These are phyloP conservation scores for Aureobasidium musti DNA, from an alignment of 2,329 filamentous ascomycete genomes.

Conservation along the genomic window DNA sequence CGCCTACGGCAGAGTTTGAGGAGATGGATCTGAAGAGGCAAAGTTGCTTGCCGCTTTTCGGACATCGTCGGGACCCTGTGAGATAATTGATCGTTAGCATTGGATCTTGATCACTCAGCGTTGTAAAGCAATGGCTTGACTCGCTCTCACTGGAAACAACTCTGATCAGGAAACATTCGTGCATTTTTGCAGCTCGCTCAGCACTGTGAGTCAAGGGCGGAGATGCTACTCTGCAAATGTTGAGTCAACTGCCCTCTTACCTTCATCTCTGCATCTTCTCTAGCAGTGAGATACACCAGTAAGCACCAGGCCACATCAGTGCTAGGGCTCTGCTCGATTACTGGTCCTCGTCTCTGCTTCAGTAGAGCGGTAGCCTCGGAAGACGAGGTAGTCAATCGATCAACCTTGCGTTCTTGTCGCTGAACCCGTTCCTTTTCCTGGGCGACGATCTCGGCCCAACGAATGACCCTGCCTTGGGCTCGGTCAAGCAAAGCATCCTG, in stretches of 20 bases:
- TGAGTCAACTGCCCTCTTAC: background rate
- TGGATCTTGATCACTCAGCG: background rate
- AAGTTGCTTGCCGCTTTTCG: slow-evolving; percentile 28
- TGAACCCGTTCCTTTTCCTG: background rate
- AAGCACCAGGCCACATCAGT: background rate
- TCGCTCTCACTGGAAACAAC: background rate
- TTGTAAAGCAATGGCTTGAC: background rate
- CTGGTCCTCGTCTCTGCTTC: background rate
- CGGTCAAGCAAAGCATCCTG: background rate
- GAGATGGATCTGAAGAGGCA: slow-evolving; percentile 68
- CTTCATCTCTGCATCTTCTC: background rate
- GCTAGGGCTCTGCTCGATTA: too few species aligned
- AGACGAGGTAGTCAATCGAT: background rate
- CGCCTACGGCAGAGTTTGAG: slow-evolving; percentile 76
- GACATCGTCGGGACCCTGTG: slow-evolving; percentile 28
- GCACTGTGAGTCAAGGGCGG: background rate
- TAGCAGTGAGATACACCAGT: background rate
- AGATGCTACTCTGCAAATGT: background rate
- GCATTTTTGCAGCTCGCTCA: background rate
- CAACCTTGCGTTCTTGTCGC: background rate
- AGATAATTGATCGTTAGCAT: background rate
- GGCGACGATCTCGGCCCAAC: background rate
- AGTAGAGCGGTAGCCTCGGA: background rate
- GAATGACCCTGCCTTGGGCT: background rate
- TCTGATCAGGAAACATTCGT: background rate